phyloP scores from a whole-genome alignment of 2,329 filamentous ascomycete genomes.

The Aspergillus tubingensis region DNA sequence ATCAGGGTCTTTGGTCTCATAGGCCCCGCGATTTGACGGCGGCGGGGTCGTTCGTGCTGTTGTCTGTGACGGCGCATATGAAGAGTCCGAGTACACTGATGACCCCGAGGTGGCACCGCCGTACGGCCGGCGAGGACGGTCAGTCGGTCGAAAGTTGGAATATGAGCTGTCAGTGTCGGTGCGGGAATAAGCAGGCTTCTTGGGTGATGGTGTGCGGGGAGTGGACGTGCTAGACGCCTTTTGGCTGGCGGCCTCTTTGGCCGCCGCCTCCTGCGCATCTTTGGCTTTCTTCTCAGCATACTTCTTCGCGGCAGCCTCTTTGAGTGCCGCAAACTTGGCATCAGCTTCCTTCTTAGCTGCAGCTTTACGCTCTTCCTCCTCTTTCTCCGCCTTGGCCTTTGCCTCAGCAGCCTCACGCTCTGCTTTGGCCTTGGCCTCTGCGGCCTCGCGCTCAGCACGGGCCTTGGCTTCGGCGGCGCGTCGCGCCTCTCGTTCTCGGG shows the following conservation, averaged over 20 bases:
- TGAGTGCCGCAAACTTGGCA: constrained; percentile 41
- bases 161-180: constrained; percentile 60
- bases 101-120: constrained; percentile 53
- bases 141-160: constrained; percentile 77
- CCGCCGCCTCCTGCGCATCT: constrained; percentile 34
- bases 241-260: constrained; percentile 29
- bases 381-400: constrained; percentile 38
- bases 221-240: constrained; percentile 29
- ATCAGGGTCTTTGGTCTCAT: constrained; percentile 85
- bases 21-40: constrained; percentile 73
- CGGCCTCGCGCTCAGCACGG: constrained; percentile 18
- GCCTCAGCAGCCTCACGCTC: constrained; percentile 39
- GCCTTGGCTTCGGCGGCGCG: constrained; percentile 26
- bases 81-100: constrained; percentile 73
- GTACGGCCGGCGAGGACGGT: constrained; percentile 64
- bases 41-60: constrained; percentile 83
- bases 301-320: constrained; percentile 42
- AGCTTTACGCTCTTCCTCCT: constrained; percentile 58
- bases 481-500: constrained; percentile 19
- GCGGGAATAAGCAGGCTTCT: constrained; percentile 36
- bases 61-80: constrained; percentile 80
- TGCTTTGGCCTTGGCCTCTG: constrained; percentile 36
- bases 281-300: constrained; percentile 41
- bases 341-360: constrained; percentile 42
- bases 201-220: constrained; percentile 43